phyloP scores from a whole-genome alignment of 202 grass and related monocot genomes.

The Musa balbisiana region DNA sequence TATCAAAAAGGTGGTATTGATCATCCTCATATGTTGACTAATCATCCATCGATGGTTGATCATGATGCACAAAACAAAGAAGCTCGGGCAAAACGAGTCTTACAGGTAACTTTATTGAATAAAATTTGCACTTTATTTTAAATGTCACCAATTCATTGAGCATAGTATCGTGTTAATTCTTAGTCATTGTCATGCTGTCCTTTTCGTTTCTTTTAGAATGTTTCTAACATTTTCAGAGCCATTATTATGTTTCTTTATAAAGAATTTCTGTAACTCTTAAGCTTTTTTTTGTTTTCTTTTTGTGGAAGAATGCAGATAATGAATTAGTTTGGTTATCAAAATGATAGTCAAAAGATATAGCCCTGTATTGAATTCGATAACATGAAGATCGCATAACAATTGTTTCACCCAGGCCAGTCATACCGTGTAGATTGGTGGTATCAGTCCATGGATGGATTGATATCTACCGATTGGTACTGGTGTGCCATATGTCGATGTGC shows the following conservation, averaged over 20 bases:
- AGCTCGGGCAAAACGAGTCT: constrained; percentile 84
- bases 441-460: too few relatives aligned
- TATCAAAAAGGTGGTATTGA: constrained; percentile 66
- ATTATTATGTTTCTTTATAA: not conserved
- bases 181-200: not conserved
- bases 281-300: not conserved
- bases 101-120: constrained; percentile 45
- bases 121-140: not conserved
- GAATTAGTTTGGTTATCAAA: not conserved
- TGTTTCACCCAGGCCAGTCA: not conserved
- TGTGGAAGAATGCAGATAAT: too few relatives aligned
- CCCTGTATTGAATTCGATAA: not conserved
- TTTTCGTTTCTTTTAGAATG: too few relatives aligned
- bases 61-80: constrained; percentile 92
- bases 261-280: too few relatives aligned
- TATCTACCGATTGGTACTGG: too few relatives aligned
- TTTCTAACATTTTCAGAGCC: constrained; percentile 27
- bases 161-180: not conserved
- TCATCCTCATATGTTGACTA: constrained; percentile 89
- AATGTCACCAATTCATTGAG: not conserved
- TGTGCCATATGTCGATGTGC: too few relatives aligned
- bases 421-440: too few relatives aligned
- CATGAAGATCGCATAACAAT: not conserved
- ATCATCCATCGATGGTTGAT: constrained; percentile 69
- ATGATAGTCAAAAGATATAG: not conserved